Evolutionary conservation across 164 flowering plant genomes (phyloP).

Genomic region (Echeveria elegans): DNA sequence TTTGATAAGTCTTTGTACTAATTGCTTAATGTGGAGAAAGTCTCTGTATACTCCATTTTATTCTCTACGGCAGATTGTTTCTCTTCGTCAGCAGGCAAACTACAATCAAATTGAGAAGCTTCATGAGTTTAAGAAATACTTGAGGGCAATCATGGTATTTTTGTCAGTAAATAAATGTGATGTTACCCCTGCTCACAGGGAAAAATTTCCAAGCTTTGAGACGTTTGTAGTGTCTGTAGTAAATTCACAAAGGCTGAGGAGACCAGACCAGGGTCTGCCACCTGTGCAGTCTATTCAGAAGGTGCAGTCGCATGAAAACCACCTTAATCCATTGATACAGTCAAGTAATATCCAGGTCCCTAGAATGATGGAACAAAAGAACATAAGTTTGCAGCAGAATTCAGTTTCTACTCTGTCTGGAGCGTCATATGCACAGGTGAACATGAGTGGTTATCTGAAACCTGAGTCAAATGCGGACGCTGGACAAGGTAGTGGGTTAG

Average conservation of each 20-base stretch:
- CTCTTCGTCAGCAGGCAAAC: conserved; percentile 50
- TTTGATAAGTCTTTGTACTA: background rate
- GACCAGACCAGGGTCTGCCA: conserved; percentile 34
- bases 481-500: conserved; percentile 51
- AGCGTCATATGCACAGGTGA: conserved; percentile 38
- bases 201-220: conserved; percentile 53
- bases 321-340: conserved; percentile 61
- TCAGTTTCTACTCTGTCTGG: conserved; percentile 38
- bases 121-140: conserved; percentile 31
- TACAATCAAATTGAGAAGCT: conserved; percentile 51
- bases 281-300: conserved; percentile 47
- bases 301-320: conserved; percentile 56
- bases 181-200: conserved; percentile 33
- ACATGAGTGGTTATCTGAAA: conserved; percentile 43
- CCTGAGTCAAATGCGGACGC: conserved; percentile 49
- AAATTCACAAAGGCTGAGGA: conserved; percentile 41
- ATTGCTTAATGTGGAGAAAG: background rate
- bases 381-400: conserved; percentile 38
- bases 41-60: conserved; percentile 13
- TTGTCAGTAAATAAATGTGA: conserved; percentile 41
- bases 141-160: conserved; percentile 46
- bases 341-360: conserved; percentile 42
- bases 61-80: conserved; percentile 59
- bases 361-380: conserved; percentile 40
- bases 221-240: conserved; percentile 55